Conservation (phyloP, 1,139 yeast species). For the Suhomyces choctaworum region DNA sequence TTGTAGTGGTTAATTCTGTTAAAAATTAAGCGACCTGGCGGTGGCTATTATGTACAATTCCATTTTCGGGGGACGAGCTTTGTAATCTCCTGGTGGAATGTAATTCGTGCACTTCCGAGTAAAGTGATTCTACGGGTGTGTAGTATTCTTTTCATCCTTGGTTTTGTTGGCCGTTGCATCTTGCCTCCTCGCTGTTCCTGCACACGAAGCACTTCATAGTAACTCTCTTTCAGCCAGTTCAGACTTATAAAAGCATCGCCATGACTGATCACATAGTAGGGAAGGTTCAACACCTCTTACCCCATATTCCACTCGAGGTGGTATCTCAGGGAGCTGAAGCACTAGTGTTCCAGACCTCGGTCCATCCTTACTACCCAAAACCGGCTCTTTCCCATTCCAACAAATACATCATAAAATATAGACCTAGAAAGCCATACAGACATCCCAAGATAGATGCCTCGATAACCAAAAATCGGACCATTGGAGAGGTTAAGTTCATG, state of each 20-base stretch:
- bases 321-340: conserved; percentile 98
- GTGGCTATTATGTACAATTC: too few relatives aligned
- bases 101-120: too few relatives aligned
- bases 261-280: conserved; percentile 48
- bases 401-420: conserved; percentile 69
- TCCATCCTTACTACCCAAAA: conserved; percentile 67
- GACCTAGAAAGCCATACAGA: conserved; percentile 88
- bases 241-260: background rate
- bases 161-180: too few relatives aligned
- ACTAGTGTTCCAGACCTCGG: conserved; percentile 61
- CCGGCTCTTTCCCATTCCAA: conserved; percentile 23
- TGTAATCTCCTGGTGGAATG: too few relatives aligned
- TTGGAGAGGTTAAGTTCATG: conserved; percentile 81
- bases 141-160: too few relatives aligned
- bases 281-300: conserved; percentile 44
- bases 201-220: too few relatives aligned
- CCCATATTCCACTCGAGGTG: conserved; percentile 50
- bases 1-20: too few relatives aligned
- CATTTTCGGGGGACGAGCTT: too few relatives aligned
- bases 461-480: conserved; percentile 77
- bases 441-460: conserved; percentile 78
- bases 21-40: too few relatives aligned
- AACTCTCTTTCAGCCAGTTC: too few relatives aligned
- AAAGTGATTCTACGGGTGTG: too few relatives aligned
- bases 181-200: too few relatives aligned